A percentile compares a stretch with the other conserved stretches of the same genome.
Conservation (phyloP, 441 rosid genomes). For the Dalechampia spathulata region DNA sequence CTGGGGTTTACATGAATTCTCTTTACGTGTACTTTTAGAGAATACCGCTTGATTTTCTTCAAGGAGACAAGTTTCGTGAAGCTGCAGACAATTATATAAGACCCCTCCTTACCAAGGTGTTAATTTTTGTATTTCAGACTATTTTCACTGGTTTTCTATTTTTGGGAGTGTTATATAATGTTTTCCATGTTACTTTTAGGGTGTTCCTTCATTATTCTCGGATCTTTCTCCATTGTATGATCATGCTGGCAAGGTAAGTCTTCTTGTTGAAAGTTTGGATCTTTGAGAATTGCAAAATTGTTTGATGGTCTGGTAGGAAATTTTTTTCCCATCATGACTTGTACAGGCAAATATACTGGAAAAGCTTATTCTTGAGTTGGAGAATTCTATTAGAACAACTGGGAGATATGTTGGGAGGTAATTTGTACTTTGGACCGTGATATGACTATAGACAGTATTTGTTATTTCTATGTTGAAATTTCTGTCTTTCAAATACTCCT, state of each 20-base stretch:
- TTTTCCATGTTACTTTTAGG: constrained; percentile 54
- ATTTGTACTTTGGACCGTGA: constrained; percentile 15
- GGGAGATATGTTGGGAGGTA: constrained; percentile 86
- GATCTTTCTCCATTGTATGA: constrained; percentile 93
- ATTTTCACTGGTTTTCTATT: constrained; percentile 4
- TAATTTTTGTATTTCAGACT: constrained; percentile 4
- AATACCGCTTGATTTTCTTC: constrained; percentile 97
- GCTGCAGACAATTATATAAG: constrained; percentile 77
- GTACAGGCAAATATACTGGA: constrained; percentile 85
- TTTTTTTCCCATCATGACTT: constrained; percentile 12
- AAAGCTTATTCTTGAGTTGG: constrained; percentile 81
- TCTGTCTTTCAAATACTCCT: too few relatives aligned
- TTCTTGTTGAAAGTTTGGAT: constrained; percentile 12
- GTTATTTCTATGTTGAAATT: background rate
- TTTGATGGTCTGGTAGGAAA: constrained; percentile 7
- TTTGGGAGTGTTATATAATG: constrained; percentile 12
- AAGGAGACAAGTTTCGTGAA: constrained; percentile 71
- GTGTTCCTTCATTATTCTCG: constrained; percentile 95
- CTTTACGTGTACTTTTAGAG: constrained; percentile 45
- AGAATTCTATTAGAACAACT: constrained; percentile 56
- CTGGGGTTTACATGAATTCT: background rate
- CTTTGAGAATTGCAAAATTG: constrained; percentile 11
- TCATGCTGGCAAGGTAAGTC: constrained; percentile 77
- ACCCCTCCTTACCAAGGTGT: constrained; percentile 88
- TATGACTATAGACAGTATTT: background rate